A percentile compares a stretch with the other conserved stretches of the same genome.
phyloP scores from a whole-genome alignment of 2,329 filamentous ascomycete species.

The Magnaporthiopsis incrustans region DNA sequence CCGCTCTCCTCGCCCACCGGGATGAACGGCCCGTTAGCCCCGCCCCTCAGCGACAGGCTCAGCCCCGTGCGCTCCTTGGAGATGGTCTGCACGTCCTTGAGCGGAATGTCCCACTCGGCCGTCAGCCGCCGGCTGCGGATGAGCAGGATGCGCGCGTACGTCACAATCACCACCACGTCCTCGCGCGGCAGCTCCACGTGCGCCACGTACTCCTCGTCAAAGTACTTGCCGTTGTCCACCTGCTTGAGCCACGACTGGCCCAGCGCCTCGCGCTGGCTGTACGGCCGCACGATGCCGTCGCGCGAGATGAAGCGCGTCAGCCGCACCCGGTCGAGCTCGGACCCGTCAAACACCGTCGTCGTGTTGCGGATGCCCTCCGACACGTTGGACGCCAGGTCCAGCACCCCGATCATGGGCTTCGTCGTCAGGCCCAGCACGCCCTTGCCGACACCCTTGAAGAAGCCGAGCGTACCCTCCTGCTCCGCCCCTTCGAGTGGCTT shows the following conservation, averaged over 20 bases:
- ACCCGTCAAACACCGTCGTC: slow-evolving; percentile 93
- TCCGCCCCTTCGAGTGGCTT: slow-evolving; percentile 95
- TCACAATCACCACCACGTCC: slow-evolving; percentile 85
- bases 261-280: slow-evolving; percentile 87
- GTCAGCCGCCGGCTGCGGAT: slow-evolving; percentile 78
- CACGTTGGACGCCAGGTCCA: slow-evolving; percentile 94
- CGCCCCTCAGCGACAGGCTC: slow-evolving; percentile 79
- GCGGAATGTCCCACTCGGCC: slow-evolving; percentile 90
- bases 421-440: slow-evolving; percentile 90
- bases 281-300: slow-evolving; percentile 90
- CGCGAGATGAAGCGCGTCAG: slow-evolving; percentile 84
- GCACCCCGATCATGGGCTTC: slow-evolving; percentile 92
- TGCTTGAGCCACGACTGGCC: slow-evolving; percentile 99
- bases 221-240: slow-evolving; percentile 93
- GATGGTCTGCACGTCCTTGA: slow-evolving; percentile 96
- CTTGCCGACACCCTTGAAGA: slow-evolving; percentile 97
- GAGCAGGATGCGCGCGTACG: slow-evolving; percentile 79
- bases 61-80: slow-evolving; percentile 93
- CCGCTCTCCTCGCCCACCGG: slow-evolving; percentile 83
- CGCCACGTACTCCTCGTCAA: slow-evolving; percentile 95
- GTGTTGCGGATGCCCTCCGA: slow-evolving; percentile 97
- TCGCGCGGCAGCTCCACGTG: slow-evolving; percentile 86
- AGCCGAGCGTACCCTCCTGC: slow-evolving; percentile 86
- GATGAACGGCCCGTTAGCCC: slow-evolving; percentile 89
- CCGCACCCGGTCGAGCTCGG: slow-evolving; percentile 91